Evolutionary conservation across 306 rosid species (phyloP).

Genomic region (Potentilla sterilis): DNA sequence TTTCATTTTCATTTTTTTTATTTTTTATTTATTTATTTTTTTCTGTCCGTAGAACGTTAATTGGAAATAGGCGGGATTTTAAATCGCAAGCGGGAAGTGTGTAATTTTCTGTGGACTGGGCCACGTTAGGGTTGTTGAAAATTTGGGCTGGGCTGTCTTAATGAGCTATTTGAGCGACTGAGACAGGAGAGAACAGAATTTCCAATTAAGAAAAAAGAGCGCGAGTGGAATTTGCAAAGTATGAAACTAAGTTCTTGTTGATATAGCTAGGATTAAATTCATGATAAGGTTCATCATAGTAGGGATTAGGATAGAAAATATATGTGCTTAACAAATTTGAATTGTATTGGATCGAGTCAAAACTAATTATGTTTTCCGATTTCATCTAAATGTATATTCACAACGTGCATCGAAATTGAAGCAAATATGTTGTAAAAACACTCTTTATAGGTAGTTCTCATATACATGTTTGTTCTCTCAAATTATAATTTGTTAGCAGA

Average conservation of each 20-base stretch:
- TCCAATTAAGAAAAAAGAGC: too few species aligned
- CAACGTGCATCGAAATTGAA: too few species aligned
- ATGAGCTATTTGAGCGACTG: not conserved
- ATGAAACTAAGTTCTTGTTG: not conserved
- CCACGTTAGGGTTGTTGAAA: not conserved
- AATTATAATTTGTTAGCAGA: too few species aligned
- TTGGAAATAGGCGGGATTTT: slow-evolving; percentile 44
- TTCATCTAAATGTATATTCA: too few species aligned
- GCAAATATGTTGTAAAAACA: too few species aligned
- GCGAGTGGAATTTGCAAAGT: too few species aligned
- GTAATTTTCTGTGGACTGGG: not conserved
- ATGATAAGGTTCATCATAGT: not conserved
- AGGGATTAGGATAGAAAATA: too few species aligned
- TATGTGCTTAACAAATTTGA: too few species aligned
- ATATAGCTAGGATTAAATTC: not conserved
- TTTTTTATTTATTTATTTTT: not conserved
- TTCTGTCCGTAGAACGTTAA: not conserved
- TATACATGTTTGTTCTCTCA: too few species aligned
- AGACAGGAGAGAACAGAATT: not conserved
- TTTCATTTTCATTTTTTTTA: not conserved
- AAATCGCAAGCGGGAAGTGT: slow-evolving; percentile 54
- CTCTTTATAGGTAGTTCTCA: too few species aligned
- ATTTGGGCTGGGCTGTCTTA: not conserved
- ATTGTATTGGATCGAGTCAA: too few species aligned
- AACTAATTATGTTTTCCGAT: too few species aligned